A percentile compares a stretch with the other conserved stretches of the same genome.
These are phyloP conservation scores for Boletus semigastroideus DNA, from an alignment of 1,284 basidiomycete genomes.

Conservation along the genomic window DNA sequence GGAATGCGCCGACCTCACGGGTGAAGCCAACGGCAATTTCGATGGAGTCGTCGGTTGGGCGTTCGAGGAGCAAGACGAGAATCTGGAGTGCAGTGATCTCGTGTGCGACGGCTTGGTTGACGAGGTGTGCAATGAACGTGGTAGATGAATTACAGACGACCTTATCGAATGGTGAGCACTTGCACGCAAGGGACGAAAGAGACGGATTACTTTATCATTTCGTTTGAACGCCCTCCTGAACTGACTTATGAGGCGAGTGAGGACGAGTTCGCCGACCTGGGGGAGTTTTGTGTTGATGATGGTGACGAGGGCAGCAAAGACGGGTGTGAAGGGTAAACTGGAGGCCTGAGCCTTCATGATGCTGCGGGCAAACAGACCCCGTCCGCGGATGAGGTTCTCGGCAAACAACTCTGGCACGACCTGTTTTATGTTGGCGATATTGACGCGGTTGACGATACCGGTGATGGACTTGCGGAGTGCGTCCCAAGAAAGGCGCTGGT, in stretches of 20 bases:
- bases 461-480: slow-evolving; percentile 97
- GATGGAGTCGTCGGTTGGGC: slow-evolving; percentile 96
- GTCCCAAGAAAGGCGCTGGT: slow-evolving; percentile 96
- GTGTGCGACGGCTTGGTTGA: slow-evolving; percentile 94
- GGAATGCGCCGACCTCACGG: slow-evolving; percentile 95
- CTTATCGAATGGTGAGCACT: slow-evolving; percentile 39
- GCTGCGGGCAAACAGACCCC: slow-evolving; percentile 87
- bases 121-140: slow-evolving; percentile 95
- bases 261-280: slow-evolving; percentile 90
- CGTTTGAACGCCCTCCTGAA: slow-evolving; percentile 95
- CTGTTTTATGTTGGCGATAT: slow-evolving; percentile 94
- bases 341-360: slow-evolving; percentile 98
- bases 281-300: slow-evolving; percentile 98
- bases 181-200: neutral
- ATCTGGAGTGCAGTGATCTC: slow-evolving; percentile 96
- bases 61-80: slow-evolving; percentile 89
- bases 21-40: slow-evolving; percentile 98
- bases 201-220: slow-evolving; percentile 85
- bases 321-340: slow-evolving; percentile 96
- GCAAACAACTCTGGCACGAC: slow-evolving; percentile 92
- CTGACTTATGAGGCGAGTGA: slow-evolving; percentile 90
- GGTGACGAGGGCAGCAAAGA: slow-evolving; percentile 92
- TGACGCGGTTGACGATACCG: slow-evolving; percentile 99
- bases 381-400: slow-evolving; percentile 89
- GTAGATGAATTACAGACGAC: slow-evolving; percentile 92